Conservation (phyloP, 2,329 filamentous ascomycete species). For the Sarocladiaceae sp. region DNA sequence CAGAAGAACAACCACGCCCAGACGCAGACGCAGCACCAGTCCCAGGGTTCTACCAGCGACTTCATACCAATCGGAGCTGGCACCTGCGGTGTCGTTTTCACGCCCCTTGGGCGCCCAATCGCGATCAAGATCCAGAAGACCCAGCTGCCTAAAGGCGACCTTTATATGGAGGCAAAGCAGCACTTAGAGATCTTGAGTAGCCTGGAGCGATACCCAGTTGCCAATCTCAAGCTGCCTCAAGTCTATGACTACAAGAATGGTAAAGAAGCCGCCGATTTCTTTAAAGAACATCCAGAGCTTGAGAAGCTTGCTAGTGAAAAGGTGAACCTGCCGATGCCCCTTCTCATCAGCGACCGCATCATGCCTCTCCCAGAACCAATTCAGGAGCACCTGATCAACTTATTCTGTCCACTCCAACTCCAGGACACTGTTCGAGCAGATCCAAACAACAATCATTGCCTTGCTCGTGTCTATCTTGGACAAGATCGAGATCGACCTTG, state of each 20-base stretch:
- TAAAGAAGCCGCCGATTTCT: constrained; percentile 5
- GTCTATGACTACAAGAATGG: background rate
- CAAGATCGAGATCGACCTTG: background rate
- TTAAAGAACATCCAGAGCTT: constrained; percentile 10
- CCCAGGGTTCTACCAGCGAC: too few species aligned
- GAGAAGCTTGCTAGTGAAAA: constrained; percentile 7
- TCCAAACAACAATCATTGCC: constrained; percentile 18
- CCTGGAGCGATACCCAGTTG: background rate
- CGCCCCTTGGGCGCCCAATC: background rate
- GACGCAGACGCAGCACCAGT: background rate
- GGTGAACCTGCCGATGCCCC: constrained; percentile 16
- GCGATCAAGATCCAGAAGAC: constrained; percentile 14
- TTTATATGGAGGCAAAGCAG: constrained; percentile 10
- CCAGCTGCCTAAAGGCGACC: background rate
- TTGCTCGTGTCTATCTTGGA: constrained; percentile 19
- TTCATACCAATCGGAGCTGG: constrained; percentile 17
- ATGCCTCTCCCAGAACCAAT: constrained; percentile 18
- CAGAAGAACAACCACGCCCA: background rate
- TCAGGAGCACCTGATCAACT: constrained; percentile 17
- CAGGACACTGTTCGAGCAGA: constrained; percentile 12
- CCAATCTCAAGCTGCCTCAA: constrained; percentile 9
- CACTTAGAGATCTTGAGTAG: background rate
- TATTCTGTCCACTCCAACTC: constrained; percentile 14
- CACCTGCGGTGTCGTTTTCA: constrained; percentile 17
- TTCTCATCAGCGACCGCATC: constrained; percentile 20